Conservation (phyloP, 1,284 basidiomycete species). For the Papiliotrema laurentii region DNA sequence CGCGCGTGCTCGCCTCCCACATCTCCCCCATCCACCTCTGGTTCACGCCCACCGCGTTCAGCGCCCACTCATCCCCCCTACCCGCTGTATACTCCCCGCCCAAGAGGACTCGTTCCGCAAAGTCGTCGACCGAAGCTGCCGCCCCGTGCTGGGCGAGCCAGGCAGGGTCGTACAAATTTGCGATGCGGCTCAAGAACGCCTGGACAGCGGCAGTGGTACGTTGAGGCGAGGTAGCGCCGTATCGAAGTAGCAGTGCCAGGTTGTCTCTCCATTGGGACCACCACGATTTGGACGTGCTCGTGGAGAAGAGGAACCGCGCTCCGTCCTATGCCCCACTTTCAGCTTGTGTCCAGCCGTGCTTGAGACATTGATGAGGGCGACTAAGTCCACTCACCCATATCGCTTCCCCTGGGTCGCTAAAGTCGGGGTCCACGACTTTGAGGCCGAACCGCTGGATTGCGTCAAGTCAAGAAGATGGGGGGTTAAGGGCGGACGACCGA, state of each 20-base stretch:
- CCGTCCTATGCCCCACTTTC: conserved; percentile 65
- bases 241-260: conserved; percentile 69
- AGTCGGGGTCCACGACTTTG: conserved; percentile 55
- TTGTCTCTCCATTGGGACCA: conserved; percentile 63
- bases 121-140: conserved; percentile 28
- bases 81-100: conserved; percentile 51
- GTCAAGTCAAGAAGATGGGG: conserved; percentile 41
- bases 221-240: conserved; percentile 67
- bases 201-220: conserved; percentile 52
- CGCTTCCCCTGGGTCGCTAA: conserved; percentile 29
- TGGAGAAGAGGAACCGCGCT: conserved; percentile 61
- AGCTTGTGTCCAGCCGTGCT: conserved; percentile 40
- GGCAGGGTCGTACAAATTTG: conserved; percentile 31
- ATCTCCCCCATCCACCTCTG: conserved; percentile 67
- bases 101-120: conserved; percentile 31
- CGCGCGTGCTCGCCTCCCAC: conserved; percentile 74
- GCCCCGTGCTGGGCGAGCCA: conserved; percentile 31
- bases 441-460: conserved; percentile 67
- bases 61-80: conserved; percentile 61
- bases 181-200: conserved; percentile 25
- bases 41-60: conserved; percentile 55
- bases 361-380: neutral
- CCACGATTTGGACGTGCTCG: conserved; percentile 43
- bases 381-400: conserved; percentile 28
- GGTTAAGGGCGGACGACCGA: conserved; percentile 68